Evolutionary conservation across 148 eudicot species (phyloP).

Genomic region (Dysphania ambrosioides): DNA sequence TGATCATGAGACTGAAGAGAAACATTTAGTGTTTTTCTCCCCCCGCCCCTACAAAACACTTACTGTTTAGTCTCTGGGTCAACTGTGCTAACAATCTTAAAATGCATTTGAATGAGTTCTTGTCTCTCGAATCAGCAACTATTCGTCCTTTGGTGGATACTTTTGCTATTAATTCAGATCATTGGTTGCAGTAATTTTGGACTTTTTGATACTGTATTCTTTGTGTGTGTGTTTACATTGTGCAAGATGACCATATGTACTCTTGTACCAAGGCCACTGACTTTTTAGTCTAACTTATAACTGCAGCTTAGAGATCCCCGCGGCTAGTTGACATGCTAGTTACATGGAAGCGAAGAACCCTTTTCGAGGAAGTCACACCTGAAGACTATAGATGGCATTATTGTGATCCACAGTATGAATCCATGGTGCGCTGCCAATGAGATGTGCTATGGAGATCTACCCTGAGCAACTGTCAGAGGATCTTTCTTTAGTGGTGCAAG

Average conservation of each 20-base stretch:
- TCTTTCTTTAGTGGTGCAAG: conserved; percentile 14
- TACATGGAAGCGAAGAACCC: neutral
- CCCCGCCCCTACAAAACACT: no score
- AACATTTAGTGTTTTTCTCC: no score
- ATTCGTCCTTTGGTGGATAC: neutral
- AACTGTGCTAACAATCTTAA: neutral
- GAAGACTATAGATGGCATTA: conserved; percentile 6
- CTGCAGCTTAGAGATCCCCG: conserved; percentile 17
- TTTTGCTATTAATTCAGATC: no score
- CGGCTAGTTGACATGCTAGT: conserved; percentile 2
- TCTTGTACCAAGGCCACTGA: neutral
- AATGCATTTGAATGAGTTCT: no score
- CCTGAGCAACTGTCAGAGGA: conserved; percentile 2
- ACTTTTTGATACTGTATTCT: no score
- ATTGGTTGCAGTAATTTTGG: neutral
- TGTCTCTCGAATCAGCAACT: neutral
- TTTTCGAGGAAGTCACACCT: neutral
- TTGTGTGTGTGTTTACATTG: neutral
- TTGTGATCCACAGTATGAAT: neutral
- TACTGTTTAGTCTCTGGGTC: neutral
- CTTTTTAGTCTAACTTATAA: neutral
- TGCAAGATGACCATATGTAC: neutral
- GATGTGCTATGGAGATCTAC: neutral
- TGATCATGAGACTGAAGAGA: neutral
- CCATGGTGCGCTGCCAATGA: neutral